These are phyloP conservation scores for Botrytis porri DNA, from an alignment of 2,329 filamentous ascomycete genomes.

Conservation along the genomic window DNA sequence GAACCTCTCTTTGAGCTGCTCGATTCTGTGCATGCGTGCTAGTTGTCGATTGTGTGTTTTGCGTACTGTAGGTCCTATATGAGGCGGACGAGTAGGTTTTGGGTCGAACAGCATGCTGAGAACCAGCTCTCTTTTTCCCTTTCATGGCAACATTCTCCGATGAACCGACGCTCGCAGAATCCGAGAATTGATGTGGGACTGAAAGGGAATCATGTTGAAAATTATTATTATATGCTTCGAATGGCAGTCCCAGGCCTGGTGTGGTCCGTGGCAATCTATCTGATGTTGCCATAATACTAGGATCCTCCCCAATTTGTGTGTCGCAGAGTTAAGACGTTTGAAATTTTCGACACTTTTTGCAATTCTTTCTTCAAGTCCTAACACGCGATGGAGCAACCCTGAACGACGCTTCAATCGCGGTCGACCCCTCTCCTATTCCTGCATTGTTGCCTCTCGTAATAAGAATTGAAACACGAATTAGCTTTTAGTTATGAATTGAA, in stretches of 20 bases:
- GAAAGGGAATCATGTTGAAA: conserved; percentile 29
- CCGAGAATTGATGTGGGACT: conserved; percentile 24
- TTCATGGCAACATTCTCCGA: conserved; percentile 31
- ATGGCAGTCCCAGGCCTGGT: conserved; percentile 23
- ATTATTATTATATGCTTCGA: conserved; percentile 30
- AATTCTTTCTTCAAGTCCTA: background rate
- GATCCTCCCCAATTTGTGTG: conserved; percentile 10
- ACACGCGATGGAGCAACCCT: conserved; percentile 20
- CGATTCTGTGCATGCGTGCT: conserved; percentile 31
- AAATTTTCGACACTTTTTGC: background rate
- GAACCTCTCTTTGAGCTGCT: conserved; percentile 30
- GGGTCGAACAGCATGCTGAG: conserved; percentile 23
- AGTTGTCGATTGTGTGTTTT: conserved; percentile 29
- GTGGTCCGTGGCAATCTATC: conserved; percentile 24
- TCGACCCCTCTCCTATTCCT: conserved; percentile 9
- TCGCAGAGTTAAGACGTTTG: background rate
- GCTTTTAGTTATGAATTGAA: background rate
- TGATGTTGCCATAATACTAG: conserved; percentile 22
- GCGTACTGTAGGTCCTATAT: conserved; percentile 18
- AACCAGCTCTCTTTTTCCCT: conserved; percentile 25
- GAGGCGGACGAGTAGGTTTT: conserved; percentile 33
- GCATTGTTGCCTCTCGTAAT: background rate
- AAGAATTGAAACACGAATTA: background rate
- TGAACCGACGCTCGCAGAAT: conserved; percentile 27
- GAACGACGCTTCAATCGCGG: conserved; percentile 19